Conservation (phyloP, 768 basidiomycete genomes). For the Suillus bovinus region DNA sequence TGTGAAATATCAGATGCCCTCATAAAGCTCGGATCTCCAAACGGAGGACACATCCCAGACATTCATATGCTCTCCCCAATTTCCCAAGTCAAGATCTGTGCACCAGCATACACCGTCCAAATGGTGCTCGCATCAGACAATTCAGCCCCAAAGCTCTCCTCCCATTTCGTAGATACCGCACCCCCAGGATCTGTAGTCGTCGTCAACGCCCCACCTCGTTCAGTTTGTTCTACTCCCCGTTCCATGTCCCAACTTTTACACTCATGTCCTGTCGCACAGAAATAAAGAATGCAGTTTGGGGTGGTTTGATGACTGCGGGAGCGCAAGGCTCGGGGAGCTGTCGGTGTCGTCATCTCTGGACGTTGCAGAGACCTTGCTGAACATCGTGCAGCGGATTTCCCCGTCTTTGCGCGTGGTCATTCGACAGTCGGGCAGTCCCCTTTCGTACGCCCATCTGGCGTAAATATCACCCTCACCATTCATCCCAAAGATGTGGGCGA, state of each 20-base stretch:
- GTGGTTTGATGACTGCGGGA: slow-evolving; percentile 88
- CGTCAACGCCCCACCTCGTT: slow-evolving; percentile 74
- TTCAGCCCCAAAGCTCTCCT: slow-evolving; percentile 58
- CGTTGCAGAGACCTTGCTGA: slow-evolving; percentile 85
- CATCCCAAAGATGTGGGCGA: slow-evolving; percentile 32
- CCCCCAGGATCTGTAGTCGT: slow-evolving; percentile 67
- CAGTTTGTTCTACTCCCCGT: slow-evolving; percentile 26
- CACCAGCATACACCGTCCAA: slow-evolving; percentile 85
- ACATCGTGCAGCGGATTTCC: slow-evolving; percentile 66
- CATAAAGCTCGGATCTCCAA: slow-evolving; percentile 68
- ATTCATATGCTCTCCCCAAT: slow-evolving; percentile 50
- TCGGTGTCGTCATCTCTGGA: slow-evolving; percentile 81
- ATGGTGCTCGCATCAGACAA: slow-evolving; percentile 67
- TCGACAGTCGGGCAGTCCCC: slow-evolving; percentile 87
- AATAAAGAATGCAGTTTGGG: slow-evolving; percentile 85
- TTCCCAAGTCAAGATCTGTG: slow-evolving; percentile 54
- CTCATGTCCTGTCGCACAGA: slow-evolving; percentile 39
- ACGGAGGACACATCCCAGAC: slow-evolving; percentile 84
- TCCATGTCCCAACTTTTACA: slow-evolving; percentile 1
- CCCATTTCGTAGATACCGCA: slow-evolving; percentile 84
- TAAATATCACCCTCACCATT: slow-evolving; percentile 66
- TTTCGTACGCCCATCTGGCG: slow-evolving; percentile 76
- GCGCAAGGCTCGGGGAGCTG: slow-evolving; percentile 68
- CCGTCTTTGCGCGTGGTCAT: slow-evolving; percentile 79
- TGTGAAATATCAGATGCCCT: slow-evolving; percentile 91